Evolutionary conservation across 352 stramenopile species (phyloP), one percentile per base, ranked within the genome.

Genomic region (Globisporangium spiculum): DNA sequence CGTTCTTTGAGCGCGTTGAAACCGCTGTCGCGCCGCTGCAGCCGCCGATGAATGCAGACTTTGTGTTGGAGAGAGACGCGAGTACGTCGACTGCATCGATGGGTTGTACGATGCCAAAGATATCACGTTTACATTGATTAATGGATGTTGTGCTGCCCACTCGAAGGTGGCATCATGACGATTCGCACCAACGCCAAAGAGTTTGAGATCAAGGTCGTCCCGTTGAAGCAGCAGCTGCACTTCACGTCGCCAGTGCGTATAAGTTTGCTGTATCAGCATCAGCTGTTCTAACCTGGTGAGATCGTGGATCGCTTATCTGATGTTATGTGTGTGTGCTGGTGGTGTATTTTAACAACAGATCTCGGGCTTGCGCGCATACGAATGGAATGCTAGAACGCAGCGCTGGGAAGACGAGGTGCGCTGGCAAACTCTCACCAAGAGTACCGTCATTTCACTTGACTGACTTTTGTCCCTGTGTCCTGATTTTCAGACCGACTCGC

Each of bases 361-460:
- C 58, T 93, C 86, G 30, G 86, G 86, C 1, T 63, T 88, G 36
- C 83, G 81, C 46, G 80, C 75, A 56, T 94, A 94, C 63, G 77
- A 88, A 58, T 94, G 84, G 84, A 94, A 94, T 62, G 60, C 66
- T 12, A 81, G 81, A 58, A 90, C 83, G 1, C 75, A 81, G 44
- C 75, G 87, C 60, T 94, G 87, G 87, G 84, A 93, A 71, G 82
- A 94, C 58, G 83, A 91, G 80, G 84, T 93, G 63, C 30, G 46
- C 46, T 12, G 20, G 1, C 58, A 34, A 55, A 44, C 34, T 38
- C 32, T 38, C 32, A 38, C 32, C 32, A 20, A 27, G n/a, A 14
- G 32, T 22, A 48, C 16, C n/a, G 8, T 50, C 38, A 55, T 16
- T 32, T 32, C 16, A 57, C 20, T 56, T 30, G 53, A 30, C 8